These are phyloP conservation scores for Neofusicoccum ribis DNA, from an alignment of 2,329 filamentous ascomycete species.

Conservation along the genomic window DNA sequence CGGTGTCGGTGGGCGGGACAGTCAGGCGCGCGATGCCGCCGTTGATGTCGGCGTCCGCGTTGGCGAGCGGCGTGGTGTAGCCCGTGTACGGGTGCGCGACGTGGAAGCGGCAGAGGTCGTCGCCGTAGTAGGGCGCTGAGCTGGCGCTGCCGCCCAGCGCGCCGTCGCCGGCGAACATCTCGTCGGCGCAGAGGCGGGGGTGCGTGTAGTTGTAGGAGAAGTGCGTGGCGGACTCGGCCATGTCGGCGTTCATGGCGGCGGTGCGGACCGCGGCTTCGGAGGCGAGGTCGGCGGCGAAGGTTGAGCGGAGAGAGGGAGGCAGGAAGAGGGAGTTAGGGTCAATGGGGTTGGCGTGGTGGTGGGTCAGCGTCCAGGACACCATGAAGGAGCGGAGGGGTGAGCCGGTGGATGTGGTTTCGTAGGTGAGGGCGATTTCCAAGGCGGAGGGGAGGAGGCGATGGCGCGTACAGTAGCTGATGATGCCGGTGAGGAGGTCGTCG, in stretches of 20 bases:
- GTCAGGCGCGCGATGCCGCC: not conserved
- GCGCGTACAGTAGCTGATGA: not conserved
- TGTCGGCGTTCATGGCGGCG: not conserved
- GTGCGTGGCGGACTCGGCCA: not conserved
- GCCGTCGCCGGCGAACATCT: not conserved
- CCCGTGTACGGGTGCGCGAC: not conserved
- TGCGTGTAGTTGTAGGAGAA: not conserved
- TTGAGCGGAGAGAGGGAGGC: not conserved
- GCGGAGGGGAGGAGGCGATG: not conserved
- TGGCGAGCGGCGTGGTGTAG: not conserved
- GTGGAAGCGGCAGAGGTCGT: not conserved
- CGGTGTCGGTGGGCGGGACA: too few relatives aligned
- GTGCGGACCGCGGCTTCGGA: not conserved
- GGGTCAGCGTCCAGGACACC: not conserved
- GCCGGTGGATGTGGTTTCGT: not conserved
- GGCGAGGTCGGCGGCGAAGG: not conserved
- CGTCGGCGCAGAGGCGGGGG: not conserved
- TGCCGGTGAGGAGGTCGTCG: slow-evolving; percentile 1
- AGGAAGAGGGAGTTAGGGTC: not conserved
- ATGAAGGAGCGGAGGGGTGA: slow-evolving; percentile 2
- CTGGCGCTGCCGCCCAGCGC: not conserved
- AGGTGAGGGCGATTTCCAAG: not conserved
- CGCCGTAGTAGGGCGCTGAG: not conserved
- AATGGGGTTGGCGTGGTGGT: not conserved
- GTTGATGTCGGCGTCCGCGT: not conserved